Evolutionary conservation across 2,329 filamentous ascomycete genomes (phyloP), one percentile per base, ranked within the genome.

Genomic region (Fusarium secorum): DNA sequence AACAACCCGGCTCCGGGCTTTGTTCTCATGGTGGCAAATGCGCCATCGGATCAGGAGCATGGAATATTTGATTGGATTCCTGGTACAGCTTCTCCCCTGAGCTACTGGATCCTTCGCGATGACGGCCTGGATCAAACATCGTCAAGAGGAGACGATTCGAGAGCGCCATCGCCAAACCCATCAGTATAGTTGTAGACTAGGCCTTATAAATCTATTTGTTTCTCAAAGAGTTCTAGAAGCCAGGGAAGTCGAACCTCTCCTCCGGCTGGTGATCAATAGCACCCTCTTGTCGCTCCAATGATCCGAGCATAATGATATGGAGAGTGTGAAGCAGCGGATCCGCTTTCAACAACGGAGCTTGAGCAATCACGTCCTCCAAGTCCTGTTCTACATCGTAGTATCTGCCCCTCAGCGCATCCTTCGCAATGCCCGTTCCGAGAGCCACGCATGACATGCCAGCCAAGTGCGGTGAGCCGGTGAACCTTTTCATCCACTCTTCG

Each of bases 271-370:
- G n/a, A 0, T 1, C 4, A 2, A 48, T 32, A 18, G 28, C 28
- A 17, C 45, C 28, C 5, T 48, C 26, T 3, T 48, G 20, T 13
- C 45, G 28, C 11, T 48, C 20, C 0, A 48, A 4, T 7, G 28
- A 17, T 10, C 45, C 28, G 15, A 48, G 45, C 28, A 48, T 48
- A 18, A 28, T 32, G 10, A 32, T 22, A 18, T 18, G 3, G 10
- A 48, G 28, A 17, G 20, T 17, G 10, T 48, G 28, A 18, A 48
- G 45, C 5, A 32, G 28, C 5, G 28, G 45, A 6, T 48, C 28
- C 4, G 10, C 45, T 28, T 32, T 32, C 5, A 22, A 9, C 11
- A 32, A 13, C 7, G 28, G 0, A 9, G 3, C 2, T 11, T 32
- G 28, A 3, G 28, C 7, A 6, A 48, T 32, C 3, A 22, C 3